These are phyloP conservation scores for Trametes cingulata DNA, from an alignment of 768 basidiomycete species.

Conservation along the genomic window DNA sequence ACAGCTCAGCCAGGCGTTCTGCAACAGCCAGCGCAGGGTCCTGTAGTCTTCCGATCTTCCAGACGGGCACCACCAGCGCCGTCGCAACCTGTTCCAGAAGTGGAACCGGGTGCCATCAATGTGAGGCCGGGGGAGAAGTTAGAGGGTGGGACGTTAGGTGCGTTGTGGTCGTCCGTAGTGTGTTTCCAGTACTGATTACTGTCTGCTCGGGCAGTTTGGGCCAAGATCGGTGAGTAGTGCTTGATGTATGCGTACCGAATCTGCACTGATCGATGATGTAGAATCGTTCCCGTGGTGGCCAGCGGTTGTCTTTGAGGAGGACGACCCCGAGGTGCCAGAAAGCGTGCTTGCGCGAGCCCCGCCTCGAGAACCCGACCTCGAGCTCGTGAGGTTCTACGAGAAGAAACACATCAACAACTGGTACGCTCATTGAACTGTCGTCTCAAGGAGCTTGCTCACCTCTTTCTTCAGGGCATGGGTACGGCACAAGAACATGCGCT, in stretches of 20 bases:
- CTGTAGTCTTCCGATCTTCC: constrained; percentile 2
- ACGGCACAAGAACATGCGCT: constrained; percentile 50
- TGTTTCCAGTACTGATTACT: neutral
- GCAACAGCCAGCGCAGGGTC: neutral
- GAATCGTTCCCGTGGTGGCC: constrained; percentile 88
- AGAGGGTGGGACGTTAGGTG: constrained; percentile 68
- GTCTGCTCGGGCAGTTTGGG: constrained; percentile 64
- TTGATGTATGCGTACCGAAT: neutral
- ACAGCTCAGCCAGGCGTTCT: neutral
- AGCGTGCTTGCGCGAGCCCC: constrained; percentile 23
- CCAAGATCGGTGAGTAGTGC: constrained; percentile 60
- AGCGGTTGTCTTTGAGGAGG: constrained; percentile 65
- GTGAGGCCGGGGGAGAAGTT: constrained; percentile 40
- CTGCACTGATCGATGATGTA: constrained; percentile 29
- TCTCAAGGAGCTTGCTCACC: constrained; percentile 2
- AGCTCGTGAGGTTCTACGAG: constrained; percentile 84
- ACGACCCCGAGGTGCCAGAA: constrained; percentile 57
- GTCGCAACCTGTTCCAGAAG: neutral
- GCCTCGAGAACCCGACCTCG: constrained; percentile 34
- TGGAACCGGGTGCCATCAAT: constrained; percentile 35
- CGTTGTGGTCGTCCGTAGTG: constrained; percentile 21
- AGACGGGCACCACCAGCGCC: constrained; percentile 6
- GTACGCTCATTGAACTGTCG: constrained; percentile 36
- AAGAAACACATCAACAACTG: constrained; percentile 52
- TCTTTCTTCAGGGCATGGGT: constrained; percentile 59